These are phyloP conservation scores for Didymella arachidicola DNA, from an alignment of 2,329 filamentous ascomycete genomes.

Conservation along the genomic window DNA sequence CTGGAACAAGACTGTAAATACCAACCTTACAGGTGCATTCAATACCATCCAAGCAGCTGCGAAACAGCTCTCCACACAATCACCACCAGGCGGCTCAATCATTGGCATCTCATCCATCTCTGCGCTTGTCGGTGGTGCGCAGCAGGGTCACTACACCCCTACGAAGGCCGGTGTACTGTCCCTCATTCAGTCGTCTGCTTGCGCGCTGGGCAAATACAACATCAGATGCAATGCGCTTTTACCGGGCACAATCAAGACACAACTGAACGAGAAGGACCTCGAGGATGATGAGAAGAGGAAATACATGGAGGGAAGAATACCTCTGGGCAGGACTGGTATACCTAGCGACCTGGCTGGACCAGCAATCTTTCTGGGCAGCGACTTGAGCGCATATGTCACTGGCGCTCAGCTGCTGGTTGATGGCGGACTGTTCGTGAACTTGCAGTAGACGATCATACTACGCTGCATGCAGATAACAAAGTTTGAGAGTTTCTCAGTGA, in stretches of 20 bases:
- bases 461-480: background rate
- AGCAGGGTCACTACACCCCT: conserved; percentile 83
- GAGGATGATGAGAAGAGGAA: conserved; percentile 72
- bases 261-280: conserved; percentile 84
- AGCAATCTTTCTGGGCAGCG: conserved; percentile 83
- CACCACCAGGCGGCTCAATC: conserved; percentile 75
- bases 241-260: conserved; percentile 83
- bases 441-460: conserved; percentile 50
- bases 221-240: conserved; percentile 86
- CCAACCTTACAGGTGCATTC: conserved; percentile 89
- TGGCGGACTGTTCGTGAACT: conserved; percentile 87
- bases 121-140: conserved; percentile 78
- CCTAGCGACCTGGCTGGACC: conserved; percentile 80
- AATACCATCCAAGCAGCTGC: conserved; percentile 86
- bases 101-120: conserved; percentile 78
- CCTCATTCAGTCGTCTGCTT: conserved; percentile 83
- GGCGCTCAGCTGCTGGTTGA: conserved; percentile 86
- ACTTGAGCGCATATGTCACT: conserved; percentile 66
- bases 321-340: conserved; percentile 61
- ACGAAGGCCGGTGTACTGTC: conserved; percentile 84
- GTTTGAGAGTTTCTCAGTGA: background rate
- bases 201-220: conserved; percentile 75
- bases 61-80: conserved; percentile 75
- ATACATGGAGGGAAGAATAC: conserved; percentile 85
- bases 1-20: conserved; percentile 74